Evolutionary conservation across 257 asterid genomes (phyloP), one percentile per base, ranked within the genome.

Genomic region (Przewalskia tangutica): DNA sequence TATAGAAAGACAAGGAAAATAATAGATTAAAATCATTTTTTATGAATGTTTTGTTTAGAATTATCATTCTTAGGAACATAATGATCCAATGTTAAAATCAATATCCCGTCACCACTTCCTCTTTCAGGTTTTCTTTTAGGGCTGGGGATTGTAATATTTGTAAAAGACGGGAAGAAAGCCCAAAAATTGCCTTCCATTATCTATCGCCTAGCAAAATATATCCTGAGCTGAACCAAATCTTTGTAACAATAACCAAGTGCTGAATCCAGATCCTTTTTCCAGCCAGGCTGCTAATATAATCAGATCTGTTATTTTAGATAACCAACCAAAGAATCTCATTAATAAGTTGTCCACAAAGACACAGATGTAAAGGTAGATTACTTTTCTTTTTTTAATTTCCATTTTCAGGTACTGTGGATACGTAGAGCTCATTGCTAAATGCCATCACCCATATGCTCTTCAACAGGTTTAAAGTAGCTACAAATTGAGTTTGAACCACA

Each of bases 1-100:
- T 95, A 84, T 46, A 46, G 12, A 20, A 71, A 46, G 59, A 46
- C 8, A 2, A 12, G 40, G 58, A 71, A 42, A 42, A 40, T 16
- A 70, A 17, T 42, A 70, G 58, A 18, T 70, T 17, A 42, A 42
- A 42, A 70, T 70, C 18, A 71, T 20, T 71, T 20, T 71, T 44
- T 6, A 46, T 11, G 40, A 42, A 71, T 11, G 18, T 11, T 70
- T 70, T 71, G 36, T 71, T 1, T 18, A 46, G 2, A 27, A 6
- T 20, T 46, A 44, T 20, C 58, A 18, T 18, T 70, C 16, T 18
- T 12, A 44, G 78, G 78, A 71, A 18, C 78, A 71, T 5, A 71
- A 18, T 44, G 51, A 44, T 71, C 58, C 78, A 46, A 71, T 46
- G 40, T 71, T n/a, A 46, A 7, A 46, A 46, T 46, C 58, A 70